phyloP scores from a whole-genome alignment of 768 basidiomycete species.

The Boletus eberwhitei region DNA sequence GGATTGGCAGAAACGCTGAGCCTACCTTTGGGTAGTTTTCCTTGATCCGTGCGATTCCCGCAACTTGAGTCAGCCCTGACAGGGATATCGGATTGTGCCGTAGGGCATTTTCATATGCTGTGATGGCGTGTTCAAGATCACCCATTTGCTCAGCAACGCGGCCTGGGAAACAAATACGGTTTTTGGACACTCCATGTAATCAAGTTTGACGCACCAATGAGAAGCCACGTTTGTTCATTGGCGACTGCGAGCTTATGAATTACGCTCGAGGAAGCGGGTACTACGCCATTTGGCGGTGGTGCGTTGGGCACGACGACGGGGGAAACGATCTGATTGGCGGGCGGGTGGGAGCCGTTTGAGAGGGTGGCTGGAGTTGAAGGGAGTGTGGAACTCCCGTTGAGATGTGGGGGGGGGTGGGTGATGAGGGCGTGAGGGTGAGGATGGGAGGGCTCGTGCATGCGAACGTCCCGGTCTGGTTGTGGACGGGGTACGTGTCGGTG shows the following conservation, averaged over 20 bases:
- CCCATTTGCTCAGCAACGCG: constrained; percentile 94
- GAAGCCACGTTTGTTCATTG: constrained; percentile 93
- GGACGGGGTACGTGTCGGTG: constrained; percentile 56
- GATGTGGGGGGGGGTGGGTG: constrained; percentile 46
- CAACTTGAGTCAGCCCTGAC: constrained; percentile 88
- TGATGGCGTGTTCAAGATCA: constrained; percentile 88
- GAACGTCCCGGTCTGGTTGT: constrained; percentile 56
- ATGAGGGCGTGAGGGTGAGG: constrained; percentile 41
- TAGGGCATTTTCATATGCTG: constrained; percentile 92
- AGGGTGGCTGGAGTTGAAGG: constrained; percentile 44
- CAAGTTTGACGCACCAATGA: constrained; percentile 60
- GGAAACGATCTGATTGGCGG: constrained; percentile 40
- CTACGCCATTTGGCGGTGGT: constrained; percentile 26
- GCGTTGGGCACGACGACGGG: constrained; percentile 42
- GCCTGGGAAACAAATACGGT: constrained; percentile 48
- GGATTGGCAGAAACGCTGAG: constrained; percentile 32
- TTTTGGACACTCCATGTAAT: constrained; percentile 14
- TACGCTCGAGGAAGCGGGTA: constrained; percentile 35
- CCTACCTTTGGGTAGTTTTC: constrained; percentile 94
- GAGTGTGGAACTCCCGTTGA: constrained; percentile 49
- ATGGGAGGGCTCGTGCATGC: constrained; percentile 55
- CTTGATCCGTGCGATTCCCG: constrained; percentile 94
- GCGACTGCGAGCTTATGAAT: constrained; percentile 79
- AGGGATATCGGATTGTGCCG: constrained; percentile 93
- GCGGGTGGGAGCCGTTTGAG: constrained; percentile 41